Conservation (phyloP, 306 rosid species). For the Luffa acutangula region DNA sequence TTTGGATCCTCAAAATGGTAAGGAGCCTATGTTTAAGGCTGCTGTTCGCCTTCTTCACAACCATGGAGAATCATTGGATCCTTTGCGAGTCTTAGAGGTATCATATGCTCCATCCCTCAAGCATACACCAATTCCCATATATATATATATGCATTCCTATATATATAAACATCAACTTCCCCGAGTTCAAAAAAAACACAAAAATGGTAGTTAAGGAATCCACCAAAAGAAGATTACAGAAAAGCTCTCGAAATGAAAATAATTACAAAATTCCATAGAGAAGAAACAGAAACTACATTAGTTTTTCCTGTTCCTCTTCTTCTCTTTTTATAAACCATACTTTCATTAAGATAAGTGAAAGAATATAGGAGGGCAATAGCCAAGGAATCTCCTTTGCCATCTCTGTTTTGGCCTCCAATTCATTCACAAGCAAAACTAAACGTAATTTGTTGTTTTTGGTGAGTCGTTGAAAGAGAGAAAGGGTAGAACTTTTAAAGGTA, state of each 20-base stretch:
- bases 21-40: conserved; percentile 97
- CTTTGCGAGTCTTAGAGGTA: conserved; percentile 94
- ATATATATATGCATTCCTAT: not conserved
- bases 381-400: not conserved
- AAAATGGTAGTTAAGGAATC: not conserved
- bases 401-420: not conserved
- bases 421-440: not conserved
- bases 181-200: not conserved
- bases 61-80: conserved; percentile 94
- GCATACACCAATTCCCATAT: not conserved
- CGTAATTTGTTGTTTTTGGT: not conserved
- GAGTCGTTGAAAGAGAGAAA: not conserved
- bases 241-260: not conserved
- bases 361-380: not conserved
- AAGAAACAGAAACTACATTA: not conserved
- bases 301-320: not conserved
- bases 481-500: not conserved
- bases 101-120: conserved; percentile 11
- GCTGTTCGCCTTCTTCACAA: conserved; percentile 98
- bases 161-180: not conserved
- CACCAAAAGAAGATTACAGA: not conserved
- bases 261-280: not conserved
- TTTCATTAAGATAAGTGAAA: not conserved
- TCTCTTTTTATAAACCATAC: not conserved
- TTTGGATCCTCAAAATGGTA: conserved; percentile 95